Percentiles rank a stretch among this genome's conserved stretches.
phyloP scores from a whole-genome alignment of 371 early-diverging fungal genomes.

The Homolaphlyctis polyrhiza region DNA sequence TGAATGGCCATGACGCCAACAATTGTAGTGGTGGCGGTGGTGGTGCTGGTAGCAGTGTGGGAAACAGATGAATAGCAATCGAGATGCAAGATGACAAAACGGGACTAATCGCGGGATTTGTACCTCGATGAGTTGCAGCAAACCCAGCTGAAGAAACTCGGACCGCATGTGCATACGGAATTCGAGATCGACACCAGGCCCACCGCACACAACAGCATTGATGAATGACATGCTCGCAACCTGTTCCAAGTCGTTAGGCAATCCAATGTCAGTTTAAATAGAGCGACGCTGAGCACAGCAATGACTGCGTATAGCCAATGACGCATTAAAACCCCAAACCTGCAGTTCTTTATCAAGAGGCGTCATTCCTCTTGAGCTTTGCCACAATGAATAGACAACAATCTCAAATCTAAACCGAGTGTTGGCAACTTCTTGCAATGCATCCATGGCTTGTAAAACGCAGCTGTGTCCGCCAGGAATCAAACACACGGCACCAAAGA shows the following conservation, averaged over 20 bases:
- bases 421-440: slow-evolving; percentile 22
- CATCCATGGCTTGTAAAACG: slow-evolving; percentile 42
- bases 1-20: too few species aligned
- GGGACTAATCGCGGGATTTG: too few species aligned
- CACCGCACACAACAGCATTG: slow-evolving; percentile 47
- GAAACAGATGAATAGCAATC: too few species aligned
- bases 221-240: slow-evolving; percentile 47
- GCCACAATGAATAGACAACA: slow-evolving; percentile 37
- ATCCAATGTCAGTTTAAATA: neutral
- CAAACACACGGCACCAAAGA: slow-evolving; percentile 51
- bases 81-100: too few species aligned
- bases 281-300: neutral
- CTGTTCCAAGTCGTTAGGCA: slow-evolving; percentile 7
- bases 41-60: too few species aligned
- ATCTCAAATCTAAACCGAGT: slow-evolving; percentile 39
- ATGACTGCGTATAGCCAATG: neutral
- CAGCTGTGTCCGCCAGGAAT: slow-evolving; percentile 47
- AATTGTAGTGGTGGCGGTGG: too few species aligned
- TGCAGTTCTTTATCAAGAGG: slow-evolving; percentile 38
- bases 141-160: slow-evolving; percentile 40
- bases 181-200: slow-evolving; percentile 40
- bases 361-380: slow-evolving; percentile 30
- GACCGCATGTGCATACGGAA: slow-evolving; percentile 48
- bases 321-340: slow-evolving; percentile 8
- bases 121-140: slow-evolving; percentile 40